Base-by-base conservation (phyloP, 805 yeast species). In the Wickerhamiella slavikovae region DNA sequence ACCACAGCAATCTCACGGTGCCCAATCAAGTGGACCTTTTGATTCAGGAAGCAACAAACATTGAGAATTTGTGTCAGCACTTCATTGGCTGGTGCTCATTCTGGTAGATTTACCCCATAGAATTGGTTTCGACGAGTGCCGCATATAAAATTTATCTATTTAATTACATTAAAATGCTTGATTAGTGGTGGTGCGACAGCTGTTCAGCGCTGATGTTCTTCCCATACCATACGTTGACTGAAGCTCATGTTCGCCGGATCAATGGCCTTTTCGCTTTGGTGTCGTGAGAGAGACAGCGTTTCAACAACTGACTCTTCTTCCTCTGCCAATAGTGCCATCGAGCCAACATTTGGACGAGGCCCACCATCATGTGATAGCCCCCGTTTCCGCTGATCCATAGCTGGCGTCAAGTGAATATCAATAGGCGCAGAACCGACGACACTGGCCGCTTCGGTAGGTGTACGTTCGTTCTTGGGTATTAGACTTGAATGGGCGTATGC, bases 11-110 rank as follows among this genome's bases (percentile, higher is more conserved):
- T 23, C 57, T 91, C 36, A 73, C 70, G 41, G 82, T 83, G 22
- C 74, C 91, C 2, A 68, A 75, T 3, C 99, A 89, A 51, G 96
- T 89, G 22, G 96, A 89, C 42, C 74, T 73, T 47, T 58, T 89
- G 47, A 89, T 89, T 29, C 92, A 78, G 43, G 94, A 89, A 48
- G 96, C 98, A 2, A 89, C 96, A 0, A 75, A 92, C 28, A 91
- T 85, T 18, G 96, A 89, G 48, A 89, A 89, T 43, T 55, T 89
- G 32, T 89, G 96, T 45, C 95, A 82, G 52, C 98, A 85, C 52
- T 89, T 78, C 48, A 76, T 89, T 37, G 99, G 99, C 13, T 89
- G 99, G 99, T 89, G 99, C 55, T 78, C 96, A 1, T 89, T 85
- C 66, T 89, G 98, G 96, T 24, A 22, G n/a, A n/a, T n/a, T n/a